A percentile compares a stretch with the other conserved stretches of the same genome.
Conservation (phyloP, 2,329 filamentous ascomycete species). For the Tolypocladium cylindrosporum region DNA sequence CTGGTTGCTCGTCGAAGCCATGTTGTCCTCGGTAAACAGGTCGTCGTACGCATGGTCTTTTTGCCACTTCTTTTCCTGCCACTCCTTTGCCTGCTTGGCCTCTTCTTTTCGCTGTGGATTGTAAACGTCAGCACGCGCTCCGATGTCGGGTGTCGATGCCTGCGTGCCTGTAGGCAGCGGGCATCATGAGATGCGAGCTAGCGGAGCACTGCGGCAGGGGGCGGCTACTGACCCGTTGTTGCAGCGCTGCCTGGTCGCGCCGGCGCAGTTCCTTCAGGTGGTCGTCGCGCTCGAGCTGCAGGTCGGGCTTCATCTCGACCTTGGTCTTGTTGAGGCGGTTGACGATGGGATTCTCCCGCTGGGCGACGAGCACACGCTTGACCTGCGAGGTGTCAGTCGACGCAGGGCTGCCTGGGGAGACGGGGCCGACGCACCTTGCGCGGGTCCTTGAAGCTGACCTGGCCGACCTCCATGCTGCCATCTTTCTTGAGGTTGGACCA, state of each 20-base stretch:
- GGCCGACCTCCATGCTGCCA: slow-evolving; percentile 88
- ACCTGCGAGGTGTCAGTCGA: slow-evolving; percentile 36
- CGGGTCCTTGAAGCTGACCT: slow-evolving; percentile 87
- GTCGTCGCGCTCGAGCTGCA: slow-evolving; percentile 74
- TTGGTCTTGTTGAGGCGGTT: slow-evolving; percentile 98
- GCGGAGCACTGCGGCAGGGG: neutral
- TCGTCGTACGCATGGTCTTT: slow-evolving; percentile 98
- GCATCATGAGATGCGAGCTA: slow-evolving; percentile 1
- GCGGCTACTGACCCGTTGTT: slow-evolving; percentile 44
- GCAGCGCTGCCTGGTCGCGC: slow-evolving; percentile 53
- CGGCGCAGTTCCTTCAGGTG: slow-evolving; percentile 61
- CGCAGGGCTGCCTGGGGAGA: neutral
- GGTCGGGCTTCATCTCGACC: slow-evolving; percentile 76
- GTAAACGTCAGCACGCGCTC: neutral
- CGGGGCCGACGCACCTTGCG: slow-evolving; percentile 44
- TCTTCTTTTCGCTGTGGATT: slow-evolving; percentile 62
- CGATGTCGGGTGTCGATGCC: neutral
- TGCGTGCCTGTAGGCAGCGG: neutral
- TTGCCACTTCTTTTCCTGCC: slow-evolving; percentile 83
- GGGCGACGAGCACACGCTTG: slow-evolving; percentile 67
- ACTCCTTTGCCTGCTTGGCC: slow-evolving; percentile 61
- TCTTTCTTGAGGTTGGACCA: slow-evolving; percentile 96
- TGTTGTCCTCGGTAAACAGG: slow-evolving; percentile 72
- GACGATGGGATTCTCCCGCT: slow-evolving; percentile 80
- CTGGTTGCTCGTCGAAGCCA: slow-evolving; percentile 74